A percentile compares a stretch with the other conserved stretches of the same genome.
Conservation (phyloP, 441 rosid genomes). For the Melastoma candidum region DNA sequence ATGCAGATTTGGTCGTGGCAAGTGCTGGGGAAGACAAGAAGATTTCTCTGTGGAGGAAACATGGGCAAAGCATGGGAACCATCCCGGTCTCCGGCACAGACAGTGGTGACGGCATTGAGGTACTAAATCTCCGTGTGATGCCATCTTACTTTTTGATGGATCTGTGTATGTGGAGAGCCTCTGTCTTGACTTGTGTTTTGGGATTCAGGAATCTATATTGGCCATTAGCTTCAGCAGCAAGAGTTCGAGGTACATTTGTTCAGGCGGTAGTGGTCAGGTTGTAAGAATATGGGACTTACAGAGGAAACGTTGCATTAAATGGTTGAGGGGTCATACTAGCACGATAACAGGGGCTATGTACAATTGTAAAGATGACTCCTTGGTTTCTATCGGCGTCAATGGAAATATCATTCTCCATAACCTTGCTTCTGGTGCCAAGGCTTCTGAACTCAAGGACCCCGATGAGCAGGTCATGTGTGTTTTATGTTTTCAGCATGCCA, state of each 20-base stretch:
- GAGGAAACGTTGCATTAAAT: constrained; percentile 79
- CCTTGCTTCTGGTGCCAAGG: constrained; percentile 85
- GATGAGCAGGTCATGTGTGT: constrained; percentile 73
- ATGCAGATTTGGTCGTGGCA: constrained; percentile 82
- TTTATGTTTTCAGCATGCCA: constrained; percentile 16
- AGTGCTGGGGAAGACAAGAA: constrained; percentile 94
- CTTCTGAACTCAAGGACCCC: constrained; percentile 89
- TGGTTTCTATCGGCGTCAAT: constrained; percentile 81
- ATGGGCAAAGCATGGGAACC: constrained; percentile 74
- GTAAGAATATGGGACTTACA: constrained; percentile 97
- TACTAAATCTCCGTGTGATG: constrained; percentile 7
- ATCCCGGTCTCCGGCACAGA: constrained; percentile 67
- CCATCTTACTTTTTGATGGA: not conserved
- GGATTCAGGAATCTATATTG: constrained; percentile 66
- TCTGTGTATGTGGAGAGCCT: not conserved
- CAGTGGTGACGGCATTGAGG: constrained; percentile 67
- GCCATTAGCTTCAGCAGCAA: constrained; percentile 83
- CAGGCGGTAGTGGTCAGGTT: constrained; percentile 85
- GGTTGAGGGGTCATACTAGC: constrained; percentile 86
- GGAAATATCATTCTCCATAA: constrained; percentile 92
- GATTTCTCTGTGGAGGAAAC: constrained; percentile 76
- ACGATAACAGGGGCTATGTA: constrained; percentile 82
- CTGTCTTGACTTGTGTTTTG: not conserved
- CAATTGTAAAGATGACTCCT: constrained; percentile 93
- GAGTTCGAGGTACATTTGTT: constrained; percentile 85